Conservation (phyloP, 2,329 filamentous ascomycete genomes). For the Penicillium brevicompactum region DNA sequence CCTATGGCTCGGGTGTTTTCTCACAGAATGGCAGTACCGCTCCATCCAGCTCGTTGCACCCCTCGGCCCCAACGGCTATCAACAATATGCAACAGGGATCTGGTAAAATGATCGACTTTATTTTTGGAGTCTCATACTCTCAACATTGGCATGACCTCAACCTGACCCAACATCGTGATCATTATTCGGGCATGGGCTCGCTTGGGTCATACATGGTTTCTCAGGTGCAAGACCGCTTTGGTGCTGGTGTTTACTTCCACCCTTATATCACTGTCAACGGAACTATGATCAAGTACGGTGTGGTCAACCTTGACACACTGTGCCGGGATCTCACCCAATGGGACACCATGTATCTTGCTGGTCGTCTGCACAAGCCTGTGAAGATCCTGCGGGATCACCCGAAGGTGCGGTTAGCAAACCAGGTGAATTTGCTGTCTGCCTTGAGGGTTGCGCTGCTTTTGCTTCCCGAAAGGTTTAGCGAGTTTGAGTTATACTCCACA, state of each 20-base stretch:
- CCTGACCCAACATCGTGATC: slow-evolving; percentile 80
- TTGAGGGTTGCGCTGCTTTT: slow-evolving; percentile 86
- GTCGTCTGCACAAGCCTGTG: slow-evolving; percentile 92
- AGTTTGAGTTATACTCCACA: slow-evolving; percentile 83
- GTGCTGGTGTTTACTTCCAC: slow-evolving; percentile 97
- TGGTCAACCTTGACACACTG: slow-evolving; percentile 89
- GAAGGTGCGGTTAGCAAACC: slow-evolving; percentile 87
- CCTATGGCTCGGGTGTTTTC: slow-evolving; percentile 96
- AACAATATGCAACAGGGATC: slow-evolving; percentile 81
- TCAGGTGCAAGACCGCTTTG: slow-evolving; percentile 80
- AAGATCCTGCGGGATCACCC: slow-evolving; percentile 96
- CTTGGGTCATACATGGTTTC: slow-evolving; percentile 85
- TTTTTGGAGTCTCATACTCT: slow-evolving; percentile 90
- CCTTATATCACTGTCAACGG: slow-evolving; percentile 94
- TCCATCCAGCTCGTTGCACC: slow-evolving; percentile 59
- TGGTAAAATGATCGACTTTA: slow-evolving; percentile 98
- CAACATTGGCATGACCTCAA: slow-evolving; percentile 98
- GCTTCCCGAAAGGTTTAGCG: slow-evolving; percentile 80
- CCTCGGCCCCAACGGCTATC: slow-evolving; percentile 78
- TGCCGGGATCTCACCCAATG: slow-evolving; percentile 84
- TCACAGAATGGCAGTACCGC: slow-evolving; percentile 64
- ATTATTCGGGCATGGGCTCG: slow-evolving; percentile 84
- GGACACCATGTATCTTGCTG: slow-evolving; percentile 95
- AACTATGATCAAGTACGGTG: slow-evolving; percentile 95
- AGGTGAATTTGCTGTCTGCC: slow-evolving; percentile 91